Evolutionary conservation across 1,139 yeast species (phyloP).

Genomic region (Scheffersomyces illinoinensis): DNA sequence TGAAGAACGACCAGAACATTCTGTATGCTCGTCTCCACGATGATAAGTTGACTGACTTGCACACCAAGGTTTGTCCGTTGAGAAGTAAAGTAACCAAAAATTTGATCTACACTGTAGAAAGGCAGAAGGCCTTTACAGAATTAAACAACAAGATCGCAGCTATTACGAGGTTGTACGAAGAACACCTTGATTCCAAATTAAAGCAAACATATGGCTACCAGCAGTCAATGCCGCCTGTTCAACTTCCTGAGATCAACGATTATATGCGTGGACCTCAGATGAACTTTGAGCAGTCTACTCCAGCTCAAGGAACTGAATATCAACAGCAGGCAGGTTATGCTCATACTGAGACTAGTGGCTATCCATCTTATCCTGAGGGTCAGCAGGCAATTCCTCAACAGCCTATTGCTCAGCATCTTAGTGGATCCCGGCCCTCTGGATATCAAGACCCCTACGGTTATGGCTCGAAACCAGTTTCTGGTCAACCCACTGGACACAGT

Average conservation of each 20-base stretch:
- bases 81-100: conserved; percentile 77
- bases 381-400: neutral
- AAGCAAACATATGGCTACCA: conserved; percentile 47
- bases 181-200: conserved; percentile 69
- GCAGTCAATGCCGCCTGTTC: conserved; percentile 5
- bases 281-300: neutral
- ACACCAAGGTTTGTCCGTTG: conserved; percentile 61
- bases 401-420: neutral
- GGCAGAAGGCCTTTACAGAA: conserved; percentile 71
- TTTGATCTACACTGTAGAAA: conserved; percentile 60
- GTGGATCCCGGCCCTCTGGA: neutral
- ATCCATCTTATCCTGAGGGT: neutral
- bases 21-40: conserved; percentile 44
- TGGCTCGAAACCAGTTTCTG: neutral
- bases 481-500: neutral
- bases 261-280: neutral
- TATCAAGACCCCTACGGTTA: neutral
- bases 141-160: conserved; percentile 82
- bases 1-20: conserved; percentile 53
- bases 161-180: conserved; percentile 76
- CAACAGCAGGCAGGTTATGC: neutral
- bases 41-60: conserved; percentile 60
- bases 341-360: conserved; percentile 3
- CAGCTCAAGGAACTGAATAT: conserved; percentile 1
- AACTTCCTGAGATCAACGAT: neutral